Evolutionary conservation across 2,329 filamentous ascomycete species (phyloP), one percentile per base, ranked within the genome.

Genomic region (Helotiales sp.): DNA sequence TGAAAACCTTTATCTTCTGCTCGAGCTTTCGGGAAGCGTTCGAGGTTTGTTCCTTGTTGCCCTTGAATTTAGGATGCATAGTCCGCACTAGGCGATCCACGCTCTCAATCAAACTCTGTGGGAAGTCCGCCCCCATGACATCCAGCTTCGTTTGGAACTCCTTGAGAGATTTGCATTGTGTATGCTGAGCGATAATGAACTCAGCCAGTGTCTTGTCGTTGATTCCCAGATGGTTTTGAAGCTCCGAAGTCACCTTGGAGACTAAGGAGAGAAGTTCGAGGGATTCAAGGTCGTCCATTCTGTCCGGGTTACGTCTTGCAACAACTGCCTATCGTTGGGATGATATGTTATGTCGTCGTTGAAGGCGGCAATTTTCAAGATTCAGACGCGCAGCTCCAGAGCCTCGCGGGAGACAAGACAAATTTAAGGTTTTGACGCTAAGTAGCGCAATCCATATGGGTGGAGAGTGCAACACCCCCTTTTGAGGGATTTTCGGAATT

Each of bases 181-280:
- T 81, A 75, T 97, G 93, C 78, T 97, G 91, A 69, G 92, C 92
- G 77, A 99, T 97, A 75, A 99, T 89, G 77, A 97, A 99, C 80
- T 99, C 96, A 73, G 96, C 94, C 28, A 99, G 88, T 5, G 93
- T 97, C 80, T 97, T 97, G 81, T 99, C 94, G 78, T 87, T 91
- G 74, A 97, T 89, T 64, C 94, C 93, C 67, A 98, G 81, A 80
- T 99, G 93, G 77, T 99, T 99, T 75, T 97, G 91, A 62, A 99
- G 85, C 80, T 99, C 96, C 20, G 92, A 95, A 15, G 93, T 93
- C 74, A 99, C 93, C 79, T 95, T 97, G 60, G 93, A 96, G 65
- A 98, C 93, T 76, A 99, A 89, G 75, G 94, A 97, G 63, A 99
- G 86, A 69, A 96, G 85, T 85, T 99, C 96, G 77, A 99, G 89